phyloP scores from a whole-genome alignment of 352 stramenopile species.

The Globisporangium nagaii region DNA sequence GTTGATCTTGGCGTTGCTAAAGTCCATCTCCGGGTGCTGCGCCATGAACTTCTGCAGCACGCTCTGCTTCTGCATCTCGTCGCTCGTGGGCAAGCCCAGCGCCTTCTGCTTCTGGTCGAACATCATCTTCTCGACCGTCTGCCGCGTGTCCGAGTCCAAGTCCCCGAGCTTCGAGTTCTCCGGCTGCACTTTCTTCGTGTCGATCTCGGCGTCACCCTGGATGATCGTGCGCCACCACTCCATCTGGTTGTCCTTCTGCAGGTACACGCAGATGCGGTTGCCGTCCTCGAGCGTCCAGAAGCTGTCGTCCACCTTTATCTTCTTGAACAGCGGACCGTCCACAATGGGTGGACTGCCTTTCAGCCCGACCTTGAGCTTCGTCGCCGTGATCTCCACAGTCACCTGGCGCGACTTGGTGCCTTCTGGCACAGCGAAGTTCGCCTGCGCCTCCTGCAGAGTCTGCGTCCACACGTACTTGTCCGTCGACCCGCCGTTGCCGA shows the following conservation, averaged over 20 bases:
- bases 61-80: conserved; percentile 98
- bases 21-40: conserved; percentile 99
- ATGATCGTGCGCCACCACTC: conserved; percentile 99
- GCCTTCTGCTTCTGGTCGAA: conserved; percentile 97
- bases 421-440: conserved; percentile 89
- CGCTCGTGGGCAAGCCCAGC: conserved; percentile 93
- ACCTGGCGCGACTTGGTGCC: conserved; percentile 93
- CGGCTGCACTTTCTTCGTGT: conserved; percentile 98
- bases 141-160: conserved; percentile 96
- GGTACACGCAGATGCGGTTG: conserved; percentile 88
- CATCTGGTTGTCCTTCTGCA: conserved; percentile 99
- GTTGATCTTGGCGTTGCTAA: conserved; percentile 97
- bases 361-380: conserved; percentile 87
- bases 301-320: conserved; percentile 97
- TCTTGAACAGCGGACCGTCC: conserved; percentile 92
- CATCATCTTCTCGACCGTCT: conserved; percentile 99
- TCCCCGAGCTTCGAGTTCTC: conserved; percentile 98
- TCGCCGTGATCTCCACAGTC: conserved; percentile 89
- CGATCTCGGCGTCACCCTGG: conserved; percentile 93
- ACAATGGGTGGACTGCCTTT: conserved; percentile 71
- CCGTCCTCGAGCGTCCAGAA: conserved; percentile 98
- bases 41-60: conserved; percentile 99
- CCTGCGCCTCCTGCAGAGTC: conserved; percentile 94
- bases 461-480: conserved; percentile 98
- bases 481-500: conserved; percentile 90